Percentiles rank a stretch among this genome's conserved stretches.
Evolutionary conservation across 164 flowering plant species (phyloP).

Genomic region (Piper longum): DNA sequence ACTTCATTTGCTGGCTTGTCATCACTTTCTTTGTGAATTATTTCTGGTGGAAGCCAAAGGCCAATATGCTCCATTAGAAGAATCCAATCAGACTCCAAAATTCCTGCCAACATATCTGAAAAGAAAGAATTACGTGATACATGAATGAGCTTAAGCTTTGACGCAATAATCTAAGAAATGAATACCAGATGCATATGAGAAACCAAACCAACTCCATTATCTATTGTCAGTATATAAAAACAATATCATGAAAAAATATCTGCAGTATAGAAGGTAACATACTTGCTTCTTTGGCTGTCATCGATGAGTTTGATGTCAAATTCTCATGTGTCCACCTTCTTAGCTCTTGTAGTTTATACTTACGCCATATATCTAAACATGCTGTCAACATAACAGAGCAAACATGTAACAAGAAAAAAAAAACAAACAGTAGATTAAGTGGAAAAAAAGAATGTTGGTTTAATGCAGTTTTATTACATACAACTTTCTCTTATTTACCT

Average conservation of each 20-base stretch:
- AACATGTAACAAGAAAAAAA: too few species aligned
- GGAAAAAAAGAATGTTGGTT: too few species aligned
- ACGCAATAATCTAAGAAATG: neutral
- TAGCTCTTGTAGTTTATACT: slow-evolving; percentile 46
- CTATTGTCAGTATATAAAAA: too few species aligned
- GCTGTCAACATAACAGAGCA: slow-evolving; percentile 29
- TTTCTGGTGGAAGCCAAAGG: slow-evolving; percentile 67
- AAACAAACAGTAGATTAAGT: too few species aligned
- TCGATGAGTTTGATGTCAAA: slow-evolving; percentile 19
- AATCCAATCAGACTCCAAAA: slow-evolving; percentile 57
- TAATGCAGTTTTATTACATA: too few species aligned
- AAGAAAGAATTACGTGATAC: slow-evolving; percentile 2
- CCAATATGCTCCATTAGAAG: slow-evolving; percentile 64
- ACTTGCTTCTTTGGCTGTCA: slow-evolving; percentile 54
- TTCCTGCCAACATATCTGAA: slow-evolving; percentile 45
- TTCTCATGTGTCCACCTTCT: slow-evolving; percentile 22
- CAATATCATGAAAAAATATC: too few species aligned
- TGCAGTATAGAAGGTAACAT: slow-evolving; percentile 4
- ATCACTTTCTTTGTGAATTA: slow-evolving; percentile 42
- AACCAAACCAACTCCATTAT: too few species aligned
- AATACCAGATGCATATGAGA: neutral
- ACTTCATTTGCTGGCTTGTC: slow-evolving; percentile 68
- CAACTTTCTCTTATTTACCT: too few species aligned
- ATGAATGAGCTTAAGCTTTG: neutral
- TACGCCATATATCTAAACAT: slow-evolving; percentile 72